Evolutionary conservation across 768 basidiomycete genomes (phyloP), one percentile per base, ranked within the genome.

Genomic region (Lyophyllum semitale): DNA sequence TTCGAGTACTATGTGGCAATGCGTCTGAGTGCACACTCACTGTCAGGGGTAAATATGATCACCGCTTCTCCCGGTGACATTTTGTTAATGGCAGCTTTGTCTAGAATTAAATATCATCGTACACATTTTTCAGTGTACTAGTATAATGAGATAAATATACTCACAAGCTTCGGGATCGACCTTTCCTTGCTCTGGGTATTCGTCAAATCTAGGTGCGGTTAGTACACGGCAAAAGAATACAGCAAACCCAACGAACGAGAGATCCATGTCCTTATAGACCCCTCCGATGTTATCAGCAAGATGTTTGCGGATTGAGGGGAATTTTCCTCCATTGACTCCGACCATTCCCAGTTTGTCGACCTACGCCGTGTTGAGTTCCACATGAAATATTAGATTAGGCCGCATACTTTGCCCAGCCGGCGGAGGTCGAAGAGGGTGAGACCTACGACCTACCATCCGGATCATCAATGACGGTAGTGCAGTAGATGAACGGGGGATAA

Each of bases 21-120:
- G n/a, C n/a, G n/a, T n/a, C n/a, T n/a, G n/a, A n/a, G n/a, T n/a
- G n/a, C 17, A 33, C 12, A 50, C 86, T 66, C 59, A 88, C 91
- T 88, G 67, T 95, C 94, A 3, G 94, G 95, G 3, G 94, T 96
- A 71, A 96, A 96, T 59, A 96, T 87, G 63, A 95, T 88, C 46
- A 92, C 87, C n/a, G 93, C 93, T 60, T 93, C 89, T 22, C 94
- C 93, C 8, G 89, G 80, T 11, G 82, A 80, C 64, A 95, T 75
- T 51, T 81, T 77, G 70, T 91, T 84, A 51, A 96, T 93, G 35
- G 93, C 92, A 15, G 69, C 71, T 69, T 90, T 93, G 74, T 93
- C 92, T 93, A 63, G n/a, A 52, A n/a, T 23, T 23, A 1, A n/a
- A 15, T 50, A 57, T 27, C 35, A 41, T 29, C 8, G 17, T 46